Evolutionary conservation across 371 early-diverging fungal genomes (phyloP).

Genomic region (Apophysomyces sp.): DNA sequence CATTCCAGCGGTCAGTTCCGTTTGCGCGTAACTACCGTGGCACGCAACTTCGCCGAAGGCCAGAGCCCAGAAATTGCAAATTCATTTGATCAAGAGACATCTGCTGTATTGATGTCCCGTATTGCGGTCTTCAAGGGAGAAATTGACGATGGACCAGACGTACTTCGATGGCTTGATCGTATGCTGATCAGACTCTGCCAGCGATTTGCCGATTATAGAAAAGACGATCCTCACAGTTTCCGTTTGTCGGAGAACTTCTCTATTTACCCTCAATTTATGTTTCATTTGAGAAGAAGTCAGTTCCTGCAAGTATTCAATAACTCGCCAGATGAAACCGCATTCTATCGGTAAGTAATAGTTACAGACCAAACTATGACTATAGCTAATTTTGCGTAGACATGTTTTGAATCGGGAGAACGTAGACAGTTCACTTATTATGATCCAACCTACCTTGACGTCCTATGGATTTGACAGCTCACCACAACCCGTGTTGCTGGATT

Average conservation of each 20-base stretch:
- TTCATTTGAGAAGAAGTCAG: slow-evolving; percentile 97
- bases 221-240: slow-evolving; percentile 95
- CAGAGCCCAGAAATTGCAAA: slow-evolving; percentile 85
- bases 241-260: slow-evolving; percentile 93
- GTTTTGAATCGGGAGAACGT: slow-evolving; percentile 94
- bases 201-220: slow-evolving; percentile 94
- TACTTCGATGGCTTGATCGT: slow-evolving; percentile 98
- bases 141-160: slow-evolving; percentile 98
- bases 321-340: slow-evolving; percentile 99
- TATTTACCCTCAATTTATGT: slow-evolving; percentile 99
- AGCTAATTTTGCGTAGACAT: slow-evolving; percentile 58
- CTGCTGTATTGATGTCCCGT: slow-evolving; percentile 98
- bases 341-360: slow-evolving; percentile 63
- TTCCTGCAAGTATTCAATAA: slow-evolving; percentile 99
- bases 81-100: slow-evolving; percentile 99
- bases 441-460: slow-evolving; percentile 97
- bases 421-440: slow-evolving; percentile 97
- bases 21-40: slow-evolving; percentile 94
- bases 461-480: slow-evolving; percentile 92
- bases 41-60: slow-evolving; percentile 92
- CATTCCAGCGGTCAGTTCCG: slow-evolving; percentile 91
- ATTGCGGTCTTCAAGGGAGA: slow-evolving; percentile 98
- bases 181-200: slow-evolving; percentile 98
- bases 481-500: slow-evolving; percentile 96
- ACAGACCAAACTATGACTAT: background rate